Evolutionary conservation across 2,329 filamentous ascomycete species (phyloP).

Genomic region (Epichloe amarillans): DNA sequence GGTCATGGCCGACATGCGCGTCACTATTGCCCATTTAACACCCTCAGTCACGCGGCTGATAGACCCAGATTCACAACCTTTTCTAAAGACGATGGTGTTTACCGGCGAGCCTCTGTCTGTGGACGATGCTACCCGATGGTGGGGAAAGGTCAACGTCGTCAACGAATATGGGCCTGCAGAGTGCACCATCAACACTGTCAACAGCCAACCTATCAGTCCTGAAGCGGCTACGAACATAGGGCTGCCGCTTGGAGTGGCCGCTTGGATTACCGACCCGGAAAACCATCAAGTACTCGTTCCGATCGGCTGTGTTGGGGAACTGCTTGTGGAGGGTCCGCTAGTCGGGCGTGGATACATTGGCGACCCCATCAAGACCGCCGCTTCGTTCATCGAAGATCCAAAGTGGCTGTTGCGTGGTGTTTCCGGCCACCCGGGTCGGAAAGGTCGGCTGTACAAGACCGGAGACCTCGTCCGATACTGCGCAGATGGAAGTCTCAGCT

Average conservation of each 20-base stretch:
- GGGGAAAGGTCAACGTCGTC: neutral
- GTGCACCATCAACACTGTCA: neutral
- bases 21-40: too few relatives aligned
- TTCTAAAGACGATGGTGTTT: neutral
- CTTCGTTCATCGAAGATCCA: conserved; percentile 14
- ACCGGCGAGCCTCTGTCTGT: conserved; percentile 3
- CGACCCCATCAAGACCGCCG: conserved; percentile 17
- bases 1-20: too few relatives aligned
- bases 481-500: neutral
- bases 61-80: too few relatives aligned
- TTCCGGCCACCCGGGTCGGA: conserved; percentile 1
- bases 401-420: conserved; percentile 8
- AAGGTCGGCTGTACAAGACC: conserved; percentile 9
- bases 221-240: too few relatives aligned
- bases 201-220: neutral
- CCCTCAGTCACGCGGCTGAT: too few relatives aligned
- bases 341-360: conserved; percentile 38
- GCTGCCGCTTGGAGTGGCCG: too few relatives aligned
- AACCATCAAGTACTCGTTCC: neutral
- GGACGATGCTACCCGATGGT: conserved; percentile 1
- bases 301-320: conserved; percentile 15
- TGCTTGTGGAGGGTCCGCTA: conserved; percentile 29
- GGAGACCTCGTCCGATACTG: conserved; percentile 11
- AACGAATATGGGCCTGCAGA: neutral
- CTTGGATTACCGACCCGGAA: neutral